phyloP scores from a whole-genome alignment of 2,329 filamentous ascomycete species.

The Purpureocillium takamizusanense region DNA sequence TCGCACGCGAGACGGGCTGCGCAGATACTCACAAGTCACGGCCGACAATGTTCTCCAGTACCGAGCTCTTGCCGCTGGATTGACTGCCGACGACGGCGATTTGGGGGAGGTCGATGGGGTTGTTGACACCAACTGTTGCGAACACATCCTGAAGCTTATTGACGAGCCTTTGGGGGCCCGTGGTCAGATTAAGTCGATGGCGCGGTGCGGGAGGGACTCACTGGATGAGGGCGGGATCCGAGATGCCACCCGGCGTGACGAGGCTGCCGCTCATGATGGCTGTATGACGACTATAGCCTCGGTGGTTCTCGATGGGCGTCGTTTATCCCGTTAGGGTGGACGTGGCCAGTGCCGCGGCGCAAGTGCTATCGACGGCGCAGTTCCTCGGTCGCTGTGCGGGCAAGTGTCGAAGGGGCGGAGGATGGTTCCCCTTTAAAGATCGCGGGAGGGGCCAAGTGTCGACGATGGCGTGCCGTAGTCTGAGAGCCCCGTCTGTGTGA shows the following conservation, averaged over 20 bases:
- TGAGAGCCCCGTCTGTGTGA: no score
- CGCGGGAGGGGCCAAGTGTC: no score
- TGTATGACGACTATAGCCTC: conserved; percentile 3
- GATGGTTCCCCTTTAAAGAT: not conserved
- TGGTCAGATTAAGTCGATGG: not conserved
- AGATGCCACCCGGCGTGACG: conserved; percentile 47
- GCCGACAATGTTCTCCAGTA: conserved; percentile 96
- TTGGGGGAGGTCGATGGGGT: conserved; percentile 96
- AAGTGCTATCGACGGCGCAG: no score
- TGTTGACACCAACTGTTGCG: conserved; percentile 95
- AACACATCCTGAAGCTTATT: conserved; percentile 99
- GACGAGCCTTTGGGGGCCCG: conserved; percentile 53
- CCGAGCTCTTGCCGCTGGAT: conserved; percentile 98
- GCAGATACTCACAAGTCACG: conserved; percentile 78
- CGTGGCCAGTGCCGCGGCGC: not conserved
- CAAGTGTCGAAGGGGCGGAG: conserved; percentile 1
- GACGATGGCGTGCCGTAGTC: no score
- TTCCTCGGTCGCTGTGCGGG: not conserved
- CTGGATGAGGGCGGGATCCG: conserved; percentile 59
- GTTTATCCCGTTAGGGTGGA: not conserved
- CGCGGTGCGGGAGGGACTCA: conserved; percentile 21
- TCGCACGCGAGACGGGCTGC: not conserved
- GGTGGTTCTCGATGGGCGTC: not conserved
- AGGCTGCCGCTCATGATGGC: conserved; percentile 26
- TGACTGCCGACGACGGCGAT: conserved; percentile 98